Evolutionary conservation across 2,329 filamentous ascomycete species (phyloP).

Genomic region (Nannizziopsis barbatae): DNA sequence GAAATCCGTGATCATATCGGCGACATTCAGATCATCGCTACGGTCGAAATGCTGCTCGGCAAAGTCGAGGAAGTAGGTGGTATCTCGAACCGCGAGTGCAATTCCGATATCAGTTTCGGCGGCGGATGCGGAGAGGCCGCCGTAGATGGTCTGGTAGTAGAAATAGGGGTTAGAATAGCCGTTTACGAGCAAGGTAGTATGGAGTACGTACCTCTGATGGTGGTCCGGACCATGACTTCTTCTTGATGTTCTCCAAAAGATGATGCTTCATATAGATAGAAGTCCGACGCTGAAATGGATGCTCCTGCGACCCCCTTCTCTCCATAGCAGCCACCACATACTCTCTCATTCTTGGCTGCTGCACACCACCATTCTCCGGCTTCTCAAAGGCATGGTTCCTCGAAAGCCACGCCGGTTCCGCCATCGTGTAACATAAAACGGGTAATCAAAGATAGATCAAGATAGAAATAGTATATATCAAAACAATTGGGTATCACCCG

Average conservation of each 20-base stretch:
- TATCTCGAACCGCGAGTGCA: slow-evolving; percentile 60
- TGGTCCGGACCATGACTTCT: slow-evolving; percentile 28
- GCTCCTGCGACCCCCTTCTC: slow-evolving; percentile 6
- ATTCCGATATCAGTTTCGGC: slow-evolving; percentile 43
- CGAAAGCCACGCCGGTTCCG: background rate
- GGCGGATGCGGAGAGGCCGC: slow-evolving; percentile 29
- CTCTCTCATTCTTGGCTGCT: slow-evolving; percentile 6
- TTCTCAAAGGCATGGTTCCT: slow-evolving; percentile 7
- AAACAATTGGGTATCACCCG: too few species aligned
- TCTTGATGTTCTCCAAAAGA: slow-evolving; percentile 23
- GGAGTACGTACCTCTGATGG: slow-evolving; percentile 28
- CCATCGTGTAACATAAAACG: background rate
- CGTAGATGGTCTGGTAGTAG: slow-evolving; percentile 31
- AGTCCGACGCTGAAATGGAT: slow-evolving; percentile 21
- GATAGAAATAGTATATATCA: too few species aligned
- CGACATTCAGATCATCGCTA: slow-evolving; percentile 29
- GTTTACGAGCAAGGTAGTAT: background rate
- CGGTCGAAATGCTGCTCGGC: slow-evolving; percentile 49
- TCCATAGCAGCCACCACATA: slow-evolving; percentile 13
- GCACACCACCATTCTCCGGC: background rate
- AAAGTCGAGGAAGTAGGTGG: slow-evolving; percentile 64
- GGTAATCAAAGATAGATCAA: too few species aligned
- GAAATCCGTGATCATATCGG: slow-evolving; percentile 46
- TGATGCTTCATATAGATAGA: slow-evolving; percentile 28
- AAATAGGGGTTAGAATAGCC: background rate